phyloP scores from a whole-genome alignment of 305 asterid species.

The Ilex paraguariensis region DNA sequence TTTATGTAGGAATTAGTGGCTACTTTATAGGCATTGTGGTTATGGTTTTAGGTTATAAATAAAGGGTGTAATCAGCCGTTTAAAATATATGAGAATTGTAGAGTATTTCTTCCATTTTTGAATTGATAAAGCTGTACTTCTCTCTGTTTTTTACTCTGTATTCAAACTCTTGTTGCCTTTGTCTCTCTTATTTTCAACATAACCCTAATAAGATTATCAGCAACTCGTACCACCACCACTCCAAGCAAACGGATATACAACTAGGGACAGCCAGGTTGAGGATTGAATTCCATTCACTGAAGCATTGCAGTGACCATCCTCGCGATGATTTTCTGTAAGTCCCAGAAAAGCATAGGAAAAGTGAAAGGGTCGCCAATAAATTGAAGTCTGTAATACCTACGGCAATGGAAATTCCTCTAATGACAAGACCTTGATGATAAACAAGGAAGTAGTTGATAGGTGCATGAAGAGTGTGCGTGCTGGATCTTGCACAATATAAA shows the following conservation, averaged over 20 bases:
- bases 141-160: no score
- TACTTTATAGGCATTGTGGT: no score
- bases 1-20: no score
- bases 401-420: conserved; percentile 41
- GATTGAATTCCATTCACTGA: conserved; percentile 41
- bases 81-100: no score
- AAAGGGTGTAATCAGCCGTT: no score
- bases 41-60: no score
- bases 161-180: no score
- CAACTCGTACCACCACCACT: conserved; percentile 80
- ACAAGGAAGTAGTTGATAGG: conserved; percentile 38
- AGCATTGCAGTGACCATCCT: conserved; percentile 19
- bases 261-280: conserved; percentile 51
- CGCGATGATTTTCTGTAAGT: conserved; percentile 17
- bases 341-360: conserved; percentile 13
- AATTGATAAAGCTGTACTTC: no score
- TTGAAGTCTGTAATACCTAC: conserved; percentile 28
- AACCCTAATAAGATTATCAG: conserved; percentile 51
- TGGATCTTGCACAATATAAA: no score
- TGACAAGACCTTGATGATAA: conserved; percentile 26
- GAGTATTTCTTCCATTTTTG: no score
- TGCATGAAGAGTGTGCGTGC: conserved; percentile 44
- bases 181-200: no score
- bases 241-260: conserved; percentile 53
- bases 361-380: conserved; percentile 22